Evolutionary conservation across 1,284 basidiomycete genomes (phyloP).

Genomic region (Pisolithus thermaeus): DNA sequence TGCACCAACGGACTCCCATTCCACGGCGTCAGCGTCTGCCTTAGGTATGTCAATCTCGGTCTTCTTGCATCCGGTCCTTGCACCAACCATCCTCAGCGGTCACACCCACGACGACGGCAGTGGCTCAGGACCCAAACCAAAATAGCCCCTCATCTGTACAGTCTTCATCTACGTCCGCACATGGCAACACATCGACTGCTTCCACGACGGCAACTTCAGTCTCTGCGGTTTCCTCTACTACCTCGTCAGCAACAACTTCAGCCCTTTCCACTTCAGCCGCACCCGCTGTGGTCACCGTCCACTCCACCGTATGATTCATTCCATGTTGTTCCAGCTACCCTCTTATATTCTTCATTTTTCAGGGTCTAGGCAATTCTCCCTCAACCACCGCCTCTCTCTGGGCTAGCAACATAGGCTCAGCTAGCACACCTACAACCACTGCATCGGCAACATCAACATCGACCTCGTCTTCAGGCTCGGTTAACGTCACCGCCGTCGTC

Average conservation of each 20-base stretch:
- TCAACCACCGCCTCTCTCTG: neutral
- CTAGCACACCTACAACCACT: constrained; percentile 4
- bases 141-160: neutral
- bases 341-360: neutral
- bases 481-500: constrained; percentile 38
- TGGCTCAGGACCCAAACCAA: neutral
- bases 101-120: neutral
- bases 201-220: constrained; percentile 1
- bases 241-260: neutral
- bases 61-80: neutral
- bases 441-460: constrained; percentile 12
- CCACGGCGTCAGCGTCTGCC: too few species aligned
- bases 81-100: neutral
- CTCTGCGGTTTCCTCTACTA: neutral
- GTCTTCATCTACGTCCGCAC: neutral
- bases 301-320: neutral
- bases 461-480: constrained; percentile 17
- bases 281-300: neutral
- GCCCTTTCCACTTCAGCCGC: neutral
- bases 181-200: neutral
- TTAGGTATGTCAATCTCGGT: neutral
- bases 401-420: neutral
- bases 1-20: too few species aligned
- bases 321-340: neutral
- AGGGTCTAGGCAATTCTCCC: neutral